These are phyloP conservation scores for Rhizopogon roseolus DNA, from an alignment of 768 basidiomycete genomes.

Conservation along the genomic window DNA sequence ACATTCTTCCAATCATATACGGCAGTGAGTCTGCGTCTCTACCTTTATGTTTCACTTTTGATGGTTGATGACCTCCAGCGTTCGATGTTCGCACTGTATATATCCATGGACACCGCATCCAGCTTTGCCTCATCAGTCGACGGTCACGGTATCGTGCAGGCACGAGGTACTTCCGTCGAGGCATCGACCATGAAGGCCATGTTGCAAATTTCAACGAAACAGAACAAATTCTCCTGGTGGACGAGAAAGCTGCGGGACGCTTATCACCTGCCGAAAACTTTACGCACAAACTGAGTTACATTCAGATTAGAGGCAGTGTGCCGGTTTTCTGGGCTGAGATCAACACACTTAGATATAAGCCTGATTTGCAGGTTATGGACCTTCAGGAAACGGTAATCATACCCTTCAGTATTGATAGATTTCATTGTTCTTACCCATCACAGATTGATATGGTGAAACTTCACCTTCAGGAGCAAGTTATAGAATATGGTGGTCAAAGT, in stretches of 20 bases:
- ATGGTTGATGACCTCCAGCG: constrained; percentile 41
- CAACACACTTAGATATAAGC: constrained; percentile 92
- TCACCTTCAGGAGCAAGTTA: constrained; percentile 72
- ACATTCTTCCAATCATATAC: constrained; percentile 89
- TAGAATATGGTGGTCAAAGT: constrained; percentile 70
- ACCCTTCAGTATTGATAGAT: background rate
- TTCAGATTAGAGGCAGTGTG: constrained; percentile 91
- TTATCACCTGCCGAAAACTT: constrained; percentile 41
- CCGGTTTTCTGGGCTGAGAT: constrained; percentile 97
- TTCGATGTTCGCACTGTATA: constrained; percentile 77
- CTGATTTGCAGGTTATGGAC: constrained; percentile 96
- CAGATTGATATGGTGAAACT: constrained; percentile 66
- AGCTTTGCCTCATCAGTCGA: constrained; percentile 86
- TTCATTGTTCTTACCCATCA: background rate
- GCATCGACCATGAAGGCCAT: constrained; percentile 84
- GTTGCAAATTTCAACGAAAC: constrained; percentile 99
- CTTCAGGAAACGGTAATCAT: constrained; percentile 71
- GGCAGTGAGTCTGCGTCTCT: constrained; percentile 65
- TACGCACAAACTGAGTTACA: constrained; percentile 72
- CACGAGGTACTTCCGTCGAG: constrained; percentile 94
- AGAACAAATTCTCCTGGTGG: constrained; percentile 86
- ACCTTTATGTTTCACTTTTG: constrained; percentile 1
- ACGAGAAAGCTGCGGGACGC: constrained; percentile 43
- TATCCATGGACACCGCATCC: constrained; percentile 74
- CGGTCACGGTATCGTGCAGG: constrained; percentile 93